A percentile compares a stretch with the other conserved stretches of the same genome.
These are phyloP conservation scores for Rhizopogon rudus DNA, from an alignment of 768 basidiomycete genomes.

Conservation along the genomic window DNA sequence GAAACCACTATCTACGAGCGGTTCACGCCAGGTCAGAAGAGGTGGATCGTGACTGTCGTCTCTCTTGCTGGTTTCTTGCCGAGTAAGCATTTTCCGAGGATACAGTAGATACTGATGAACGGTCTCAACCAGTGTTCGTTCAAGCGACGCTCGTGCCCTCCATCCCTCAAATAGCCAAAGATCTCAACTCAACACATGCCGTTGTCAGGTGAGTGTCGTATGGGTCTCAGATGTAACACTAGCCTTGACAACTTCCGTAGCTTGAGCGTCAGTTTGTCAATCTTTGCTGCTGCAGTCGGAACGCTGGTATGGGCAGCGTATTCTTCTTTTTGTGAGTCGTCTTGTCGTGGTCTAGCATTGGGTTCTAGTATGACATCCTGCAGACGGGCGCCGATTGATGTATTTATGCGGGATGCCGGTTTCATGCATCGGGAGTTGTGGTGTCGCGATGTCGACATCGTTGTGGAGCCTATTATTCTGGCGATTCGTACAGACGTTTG, in stretches of 20 bases:
- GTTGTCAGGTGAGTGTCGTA: too few relatives aligned
- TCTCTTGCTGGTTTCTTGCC: conserved; percentile 17
- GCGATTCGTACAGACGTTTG: conserved; percentile 57
- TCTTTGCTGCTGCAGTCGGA: conserved; percentile 37
- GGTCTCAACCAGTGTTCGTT: conserved; percentile 46
- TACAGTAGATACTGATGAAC: neutral
- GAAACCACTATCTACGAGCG: neutral
- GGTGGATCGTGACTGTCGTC: too few relatives aligned
- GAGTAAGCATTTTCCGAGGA: conserved; percentile 31
- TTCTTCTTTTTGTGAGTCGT: conserved; percentile 35
- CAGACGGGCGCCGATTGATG: conserved; percentile 12
- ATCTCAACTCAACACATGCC: too few relatives aligned
- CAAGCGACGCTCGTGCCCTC: conserved; percentile 13
- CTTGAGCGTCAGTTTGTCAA: conserved; percentile 42
- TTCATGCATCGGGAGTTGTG: conserved; percentile 49
- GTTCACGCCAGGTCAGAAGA: too few relatives aligned
- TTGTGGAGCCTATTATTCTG: conserved; percentile 49
- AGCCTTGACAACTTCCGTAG: conserved; percentile 12
- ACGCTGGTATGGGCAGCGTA: conserved; percentile 44
- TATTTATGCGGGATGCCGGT: conserved; percentile 45
- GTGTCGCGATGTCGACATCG: conserved; percentile 42
- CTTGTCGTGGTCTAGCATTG: too few relatives aligned
- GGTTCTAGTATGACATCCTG: too few relatives aligned
- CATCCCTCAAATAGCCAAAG: too few relatives aligned
- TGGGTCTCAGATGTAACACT: neutral